Evolutionary conservation across 1,284 basidiomycete species (phyloP).

Genomic region (Ceratobasidium sp.): DNA sequence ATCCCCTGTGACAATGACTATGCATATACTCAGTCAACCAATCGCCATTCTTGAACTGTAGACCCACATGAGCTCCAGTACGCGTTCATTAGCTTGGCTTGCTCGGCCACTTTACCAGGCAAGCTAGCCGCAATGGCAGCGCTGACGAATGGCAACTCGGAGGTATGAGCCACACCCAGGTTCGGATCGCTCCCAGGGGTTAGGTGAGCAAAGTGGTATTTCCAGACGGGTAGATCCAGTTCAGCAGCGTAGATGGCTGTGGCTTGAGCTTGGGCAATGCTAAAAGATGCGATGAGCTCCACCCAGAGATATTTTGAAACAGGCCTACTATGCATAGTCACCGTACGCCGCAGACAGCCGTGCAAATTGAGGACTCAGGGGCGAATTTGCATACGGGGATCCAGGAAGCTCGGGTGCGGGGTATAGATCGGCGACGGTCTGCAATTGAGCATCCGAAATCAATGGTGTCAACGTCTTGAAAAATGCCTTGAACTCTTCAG

Average conservation of each 20-base stretch:
- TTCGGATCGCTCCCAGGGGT: neutral
- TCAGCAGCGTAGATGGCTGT: conserved; percentile 7
- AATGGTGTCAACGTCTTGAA: conserved; percentile 18
- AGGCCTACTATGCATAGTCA: conserved; percentile 18
- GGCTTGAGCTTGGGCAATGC: conserved; percentile 17
- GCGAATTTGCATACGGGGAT: too few relatives aligned
- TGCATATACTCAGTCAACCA: too few relatives aligned
- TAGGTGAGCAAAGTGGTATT: conserved; percentile 19
- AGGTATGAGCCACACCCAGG: neutral
- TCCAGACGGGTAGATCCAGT: conserved; percentile 8
- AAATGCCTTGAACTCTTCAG: conserved; percentile 2
- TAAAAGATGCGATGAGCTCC: neutral
- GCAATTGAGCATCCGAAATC: conserved; percentile 1
- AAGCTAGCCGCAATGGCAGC: neutral
- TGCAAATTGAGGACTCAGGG: neutral
- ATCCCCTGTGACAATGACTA: too few relatives aligned
- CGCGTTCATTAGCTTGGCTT: conserved; percentile 16
- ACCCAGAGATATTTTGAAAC: too few relatives aligned
- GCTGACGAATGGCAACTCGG: conserved; percentile 17
- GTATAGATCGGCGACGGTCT: too few relatives aligned
- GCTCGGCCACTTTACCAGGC: conserved; percentile 1
- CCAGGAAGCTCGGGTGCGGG: too few relatives aligned
- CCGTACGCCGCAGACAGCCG: conserved; percentile 10
- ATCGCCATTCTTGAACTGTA: too few relatives aligned
- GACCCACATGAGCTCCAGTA: too few relatives aligned